These are phyloP conservation scores for Boletus subparvulus DNA, from an alignment of 768 basidiomycete genomes.

Conservation along the genomic window DNA sequence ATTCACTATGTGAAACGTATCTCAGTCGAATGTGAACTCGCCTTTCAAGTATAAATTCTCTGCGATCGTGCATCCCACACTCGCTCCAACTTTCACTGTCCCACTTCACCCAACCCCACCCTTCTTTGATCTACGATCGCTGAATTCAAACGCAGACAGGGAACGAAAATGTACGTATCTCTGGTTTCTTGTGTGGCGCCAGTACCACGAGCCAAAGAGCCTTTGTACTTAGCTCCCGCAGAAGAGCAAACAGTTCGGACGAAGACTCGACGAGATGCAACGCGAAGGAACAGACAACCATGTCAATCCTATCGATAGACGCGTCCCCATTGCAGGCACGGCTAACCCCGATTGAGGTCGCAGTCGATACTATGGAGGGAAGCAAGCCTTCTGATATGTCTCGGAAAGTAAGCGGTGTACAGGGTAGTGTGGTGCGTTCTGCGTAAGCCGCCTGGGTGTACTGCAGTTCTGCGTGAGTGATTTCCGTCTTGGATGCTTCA, in stretches of 20 bases:
- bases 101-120: slow-evolving; percentile 70
- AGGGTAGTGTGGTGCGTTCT: slow-evolving; percentile 52
- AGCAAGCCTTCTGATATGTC: slow-evolving; percentile 59
- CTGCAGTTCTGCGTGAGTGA: slow-evolving; percentile 33
- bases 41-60: slow-evolving; percentile 51
- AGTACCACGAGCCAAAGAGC: slow-evolving; percentile 65
- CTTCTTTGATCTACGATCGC: slow-evolving; percentile 52
- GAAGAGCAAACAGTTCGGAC: slow-evolving; percentile 61
- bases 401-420: slow-evolving; percentile 58
- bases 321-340: neutral
- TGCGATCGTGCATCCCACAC: slow-evolving; percentile 39
- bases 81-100: slow-evolving; percentile 48
- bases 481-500: neutral
- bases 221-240: slow-evolving; percentile 63
- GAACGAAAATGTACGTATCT: slow-evolving; percentile 40
- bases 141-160: neutral
- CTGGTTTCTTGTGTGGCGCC: slow-evolving; percentile 76
- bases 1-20: neutral
- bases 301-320: slow-evolving; percentile 41
- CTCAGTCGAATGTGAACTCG: slow-evolving; percentile 10
- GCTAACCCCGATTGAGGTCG: slow-evolving; percentile 6
- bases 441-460: slow-evolving; percentile 61
- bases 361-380: slow-evolving; percentile 33
- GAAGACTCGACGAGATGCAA: slow-evolving; percentile 64
- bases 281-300: slow-evolving; percentile 74